Percentiles rank a stretch among this genome's conserved stretches.
These are phyloP conservation scores for Akanthomyces dipterigenus DNA, from an alignment of 2,329 filamentous ascomycete species.

Conservation along the genomic window DNA sequence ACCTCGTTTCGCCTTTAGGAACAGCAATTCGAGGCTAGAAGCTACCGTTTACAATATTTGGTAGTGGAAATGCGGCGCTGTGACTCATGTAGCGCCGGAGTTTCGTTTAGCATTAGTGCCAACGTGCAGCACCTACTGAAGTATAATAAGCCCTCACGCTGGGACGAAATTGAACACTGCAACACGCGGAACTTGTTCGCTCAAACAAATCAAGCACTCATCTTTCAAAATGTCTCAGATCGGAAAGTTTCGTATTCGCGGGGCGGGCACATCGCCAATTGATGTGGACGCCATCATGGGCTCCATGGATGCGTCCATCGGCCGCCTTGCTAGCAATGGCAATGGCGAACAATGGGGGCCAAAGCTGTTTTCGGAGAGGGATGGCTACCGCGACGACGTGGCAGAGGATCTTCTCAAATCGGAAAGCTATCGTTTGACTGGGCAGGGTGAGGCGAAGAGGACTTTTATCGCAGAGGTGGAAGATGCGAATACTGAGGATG, in stretches of 20 bases:
- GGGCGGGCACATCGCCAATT: not conserved
- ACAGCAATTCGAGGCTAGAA: too few species aligned
- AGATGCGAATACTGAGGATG: not conserved
- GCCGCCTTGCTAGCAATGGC: not conserved
- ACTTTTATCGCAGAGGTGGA: constrained; percentile 2
- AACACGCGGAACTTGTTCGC: too few species aligned
- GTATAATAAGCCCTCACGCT: too few species aligned
- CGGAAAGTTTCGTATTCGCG: not conserved
- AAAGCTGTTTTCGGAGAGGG: not conserved
- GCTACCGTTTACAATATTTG: too few species aligned
- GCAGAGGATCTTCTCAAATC: not conserved
- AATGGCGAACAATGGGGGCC: constrained; percentile 6
- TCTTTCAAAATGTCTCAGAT: not conserved
- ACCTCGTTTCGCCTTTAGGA: too few species aligned
- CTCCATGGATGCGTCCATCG: not conserved
- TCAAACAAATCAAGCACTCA: not conserved
- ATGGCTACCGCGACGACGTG: not conserved
- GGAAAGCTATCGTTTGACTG: not conserved
- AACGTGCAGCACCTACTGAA: too few species aligned
- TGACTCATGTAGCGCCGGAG: too few species aligned
- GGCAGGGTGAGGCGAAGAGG: not conserved
- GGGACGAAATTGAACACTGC: too few species aligned
- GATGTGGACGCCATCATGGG: constrained; percentile 1
- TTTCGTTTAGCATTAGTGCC: too few species aligned
- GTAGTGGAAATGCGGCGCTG: too few species aligned